Percentiles rank a stretch among this genome's conserved stretches.
Evolutionary conservation across 2,329 filamentous ascomycete genomes (phyloP).

Genomic region (Cladophialophora bantiana): DNA sequence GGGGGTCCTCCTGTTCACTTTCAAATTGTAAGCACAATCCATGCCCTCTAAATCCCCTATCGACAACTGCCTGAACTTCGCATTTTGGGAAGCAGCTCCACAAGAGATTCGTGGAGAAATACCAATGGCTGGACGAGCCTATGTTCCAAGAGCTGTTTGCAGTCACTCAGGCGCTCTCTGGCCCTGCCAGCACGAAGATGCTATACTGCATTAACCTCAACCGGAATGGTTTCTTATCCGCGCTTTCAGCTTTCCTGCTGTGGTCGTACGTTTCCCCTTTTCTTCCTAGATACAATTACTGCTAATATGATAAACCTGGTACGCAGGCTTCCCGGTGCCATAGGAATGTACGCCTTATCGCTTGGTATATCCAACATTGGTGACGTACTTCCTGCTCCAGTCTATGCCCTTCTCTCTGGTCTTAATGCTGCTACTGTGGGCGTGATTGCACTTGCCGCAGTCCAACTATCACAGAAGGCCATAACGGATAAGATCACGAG

Average conservation of each 20-base stretch:
- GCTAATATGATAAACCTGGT: background rate
- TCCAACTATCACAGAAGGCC: conserved; percentile 64
- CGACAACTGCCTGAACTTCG: background rate
- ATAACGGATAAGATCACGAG: conserved; percentile 70
- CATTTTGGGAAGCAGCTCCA: conserved; percentile 5
- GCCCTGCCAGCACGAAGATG: conserved; percentile 75
- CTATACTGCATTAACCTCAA: conserved; percentile 71
- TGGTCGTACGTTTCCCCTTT: conserved; percentile 61
- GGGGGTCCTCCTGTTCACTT: conserved; percentile 75
- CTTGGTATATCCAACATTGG: conserved; percentile 69
- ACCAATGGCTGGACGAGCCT: conserved; percentile 23
- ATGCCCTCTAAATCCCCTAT: background rate
- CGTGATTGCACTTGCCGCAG: conserved; percentile 73
- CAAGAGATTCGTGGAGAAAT: conserved; percentile 23
- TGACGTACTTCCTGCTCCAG: conserved; percentile 65
- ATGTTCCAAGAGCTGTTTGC: conserved; percentile 76
- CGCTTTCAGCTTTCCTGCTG: conserved; percentile 66
- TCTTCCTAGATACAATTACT: background rate
- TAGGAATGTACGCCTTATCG: conserved; percentile 73
- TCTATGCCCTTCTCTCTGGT: conserved; percentile 74
- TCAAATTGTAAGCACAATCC: conserved; percentile 55
- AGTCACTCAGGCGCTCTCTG: conserved; percentile 71
- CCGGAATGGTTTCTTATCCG: conserved; percentile 66
- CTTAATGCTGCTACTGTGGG: conserved; percentile 76
- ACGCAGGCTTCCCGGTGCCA: conserved; percentile 68